Evolutionary conservation across 2,329 filamentous ascomycete genomes (phyloP).

Genomic region (Cladosporium sphaerospermum): DNA sequence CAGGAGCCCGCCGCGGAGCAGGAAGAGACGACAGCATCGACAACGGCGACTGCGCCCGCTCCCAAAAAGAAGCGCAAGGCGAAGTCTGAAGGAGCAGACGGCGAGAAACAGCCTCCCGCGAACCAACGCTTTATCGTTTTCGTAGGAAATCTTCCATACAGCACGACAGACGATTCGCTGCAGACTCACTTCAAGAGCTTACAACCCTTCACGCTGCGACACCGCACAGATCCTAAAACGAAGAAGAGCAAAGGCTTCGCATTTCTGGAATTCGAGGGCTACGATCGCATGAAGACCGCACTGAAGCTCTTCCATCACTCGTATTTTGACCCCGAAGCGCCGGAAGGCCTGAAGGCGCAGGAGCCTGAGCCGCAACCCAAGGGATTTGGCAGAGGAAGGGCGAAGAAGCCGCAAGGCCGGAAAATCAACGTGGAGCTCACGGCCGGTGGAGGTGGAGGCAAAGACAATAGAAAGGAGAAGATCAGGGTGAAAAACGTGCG

Average conservation of each 20-base stretch:
- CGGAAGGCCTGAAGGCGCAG: constrained; percentile 11
- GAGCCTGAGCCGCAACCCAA: constrained; percentile 9
- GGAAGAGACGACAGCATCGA: neutral
- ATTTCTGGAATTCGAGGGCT: constrained; percentile 83
- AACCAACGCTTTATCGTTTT: constrained; percentile 65
- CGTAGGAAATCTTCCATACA: constrained; percentile 84
- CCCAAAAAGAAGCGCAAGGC: constrained; percentile 14
- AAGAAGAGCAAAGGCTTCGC: constrained; percentile 68
- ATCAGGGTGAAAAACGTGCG: constrained; percentile 82
- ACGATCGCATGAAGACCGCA: constrained; percentile 87
- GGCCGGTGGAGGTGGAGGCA: constrained; percentile 76
- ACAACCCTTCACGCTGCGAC: constrained; percentile 62
- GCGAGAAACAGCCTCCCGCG: constrained; percentile 9
- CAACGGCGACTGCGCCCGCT: neutral
- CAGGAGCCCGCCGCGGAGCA: neutral
- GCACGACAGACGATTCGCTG: constrained; percentile 64
- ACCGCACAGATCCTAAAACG: constrained; percentile 62
- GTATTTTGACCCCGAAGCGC: constrained; percentile 51
- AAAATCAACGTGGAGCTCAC: constrained; percentile 92
- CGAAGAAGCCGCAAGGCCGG: constrained; percentile 49
- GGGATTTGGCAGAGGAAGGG: constrained; percentile 22
- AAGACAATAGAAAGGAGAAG: constrained; percentile 63
- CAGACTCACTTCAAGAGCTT: constrained; percentile 72
- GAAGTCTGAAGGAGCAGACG: constrained; percentile 9
- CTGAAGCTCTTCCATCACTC: constrained; percentile 86